These are phyloP conservation scores for Hibiscus syriacus DNA, from an alignment of 345 rosid genomes.

Conservation along the genomic window DNA sequence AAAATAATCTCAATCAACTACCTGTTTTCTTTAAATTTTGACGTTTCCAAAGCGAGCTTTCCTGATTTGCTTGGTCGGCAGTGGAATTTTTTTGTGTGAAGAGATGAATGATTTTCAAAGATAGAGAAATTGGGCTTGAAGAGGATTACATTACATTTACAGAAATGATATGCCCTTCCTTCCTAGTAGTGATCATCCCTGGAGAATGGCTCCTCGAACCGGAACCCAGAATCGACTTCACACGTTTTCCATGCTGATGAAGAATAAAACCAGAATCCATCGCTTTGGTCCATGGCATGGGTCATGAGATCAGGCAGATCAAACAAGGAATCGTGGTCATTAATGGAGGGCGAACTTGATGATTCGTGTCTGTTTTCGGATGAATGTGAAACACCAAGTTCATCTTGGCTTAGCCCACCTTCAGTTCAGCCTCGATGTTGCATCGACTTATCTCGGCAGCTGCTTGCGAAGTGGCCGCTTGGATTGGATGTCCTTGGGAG, in stretches of 20 bases:
- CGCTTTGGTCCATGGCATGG: slow-evolving; percentile 27
- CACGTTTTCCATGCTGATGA: slow-evolving; percentile 56
- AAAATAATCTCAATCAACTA: no score
- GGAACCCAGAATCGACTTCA: slow-evolving; percentile 48
- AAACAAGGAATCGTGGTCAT: slow-evolving; percentile 57
- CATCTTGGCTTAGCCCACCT: slow-evolving; percentile 22
- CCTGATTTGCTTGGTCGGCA: no score
- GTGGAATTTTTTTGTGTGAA: no score
- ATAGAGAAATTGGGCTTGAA: no score
- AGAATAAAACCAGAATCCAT: slow-evolving; percentile 37
- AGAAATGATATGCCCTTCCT: not conserved
- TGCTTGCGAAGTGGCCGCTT: slow-evolving; percentile 45
- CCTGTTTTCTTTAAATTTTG: no score
- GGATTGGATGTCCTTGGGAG: slow-evolving; percentile 57
- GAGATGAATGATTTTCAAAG: no score
- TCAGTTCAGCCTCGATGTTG: slow-evolving; percentile 21
- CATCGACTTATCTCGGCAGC: slow-evolving; percentile 26
- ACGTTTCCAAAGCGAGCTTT: no score
- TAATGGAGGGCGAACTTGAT: no score
- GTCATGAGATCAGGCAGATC: slow-evolving; percentile 76
- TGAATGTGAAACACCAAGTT: slow-evolving; percentile 12
- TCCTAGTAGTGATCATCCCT: slow-evolving; percentile 31
- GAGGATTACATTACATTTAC: not conserved
- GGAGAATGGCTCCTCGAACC: slow-evolving; percentile 53
- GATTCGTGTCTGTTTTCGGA: slow-evolving; percentile 31